phyloP scores from a whole-genome alignment of 1,284 basidiomycete genomes.

The Trametes polyzona region DNA sequence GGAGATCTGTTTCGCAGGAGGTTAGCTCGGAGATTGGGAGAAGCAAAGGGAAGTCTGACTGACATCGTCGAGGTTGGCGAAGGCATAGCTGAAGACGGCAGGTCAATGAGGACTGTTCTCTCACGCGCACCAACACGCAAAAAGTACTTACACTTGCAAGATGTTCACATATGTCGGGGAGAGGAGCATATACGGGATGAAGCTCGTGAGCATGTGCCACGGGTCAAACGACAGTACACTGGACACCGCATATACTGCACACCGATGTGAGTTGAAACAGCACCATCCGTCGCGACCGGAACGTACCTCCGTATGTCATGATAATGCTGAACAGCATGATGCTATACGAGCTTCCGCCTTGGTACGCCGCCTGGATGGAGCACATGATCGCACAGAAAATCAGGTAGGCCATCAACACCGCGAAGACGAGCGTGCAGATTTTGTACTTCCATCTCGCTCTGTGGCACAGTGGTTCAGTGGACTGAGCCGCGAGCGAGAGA shows the following conservation, averaged over 20 bases:
- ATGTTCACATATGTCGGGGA: slow-evolving; percentile 90
- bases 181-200: slow-evolving; percentile 87
- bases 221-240: slow-evolving; percentile 92
- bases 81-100: slow-evolving; percentile 69
- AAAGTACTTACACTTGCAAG: slow-evolving; percentile 70
- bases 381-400: slow-evolving; percentile 78
- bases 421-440: slow-evolving; percentile 77
- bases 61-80: slow-evolving; percentile 82
- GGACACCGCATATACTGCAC: slow-evolving; percentile 69
- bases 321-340: slow-evolving; percentile 84
- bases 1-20: slow-evolving; percentile 57
- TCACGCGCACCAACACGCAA: slow-evolving; percentile 7
- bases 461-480: slow-evolving; percentile 5
- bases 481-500: no score
- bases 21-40: slow-evolving; percentile 5
- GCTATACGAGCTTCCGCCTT: slow-evolving; percentile 68
- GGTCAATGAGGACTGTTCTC: no score
- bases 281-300: neutral
- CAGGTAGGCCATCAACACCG: slow-evolving; percentile 83
- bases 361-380: slow-evolving; percentile 67
- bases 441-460: slow-evolving; percentile 89
- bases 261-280: neutral
- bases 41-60: slow-evolving; percentile 28
- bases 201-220: slow-evolving; percentile 92
- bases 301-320: slow-evolving; percentile 83